A percentile compares a stretch with the other conserved stretches of the same genome.
phyloP scores from a whole-genome alignment of 2,329 filamentous ascomycete species.

The Rutstroemia sp. region DNA sequence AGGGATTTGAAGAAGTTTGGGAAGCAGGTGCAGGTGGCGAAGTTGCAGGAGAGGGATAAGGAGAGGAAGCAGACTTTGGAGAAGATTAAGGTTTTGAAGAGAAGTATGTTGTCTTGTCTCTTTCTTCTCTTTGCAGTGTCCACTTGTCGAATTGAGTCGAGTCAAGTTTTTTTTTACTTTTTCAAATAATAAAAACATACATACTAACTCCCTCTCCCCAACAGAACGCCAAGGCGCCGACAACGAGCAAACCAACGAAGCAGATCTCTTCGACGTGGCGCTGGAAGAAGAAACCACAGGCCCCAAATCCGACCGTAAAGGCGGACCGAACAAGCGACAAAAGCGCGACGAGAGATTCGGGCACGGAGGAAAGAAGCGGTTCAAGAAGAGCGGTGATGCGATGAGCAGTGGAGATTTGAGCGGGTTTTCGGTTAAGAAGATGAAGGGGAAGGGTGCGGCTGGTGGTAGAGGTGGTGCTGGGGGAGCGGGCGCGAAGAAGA shows the following conservation, averaged over 20 bases:
- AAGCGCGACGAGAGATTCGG: constrained; percentile 96
- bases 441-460: constrained; percentile 51
- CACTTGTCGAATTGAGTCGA: too few relatives aligned
- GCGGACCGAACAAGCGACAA: constrained; percentile 63
- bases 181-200: not conserved
- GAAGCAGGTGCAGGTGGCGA: constrained; percentile 95
- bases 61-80: constrained; percentile 88
- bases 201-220: not conserved
- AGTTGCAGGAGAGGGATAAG: constrained; percentile 89
- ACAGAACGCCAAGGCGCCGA: constrained; percentile 75
- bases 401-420: constrained; percentile 72
- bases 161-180: constrained; percentile 15
- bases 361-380: constrained; percentile 91
- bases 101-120: constrained; percentile 59
- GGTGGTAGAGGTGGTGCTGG: constrained; percentile 35
- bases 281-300: constrained; percentile 48
- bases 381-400: constrained; percentile 86
- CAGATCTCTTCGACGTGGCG: constrained; percentile 85
- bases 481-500: constrained; percentile 27
- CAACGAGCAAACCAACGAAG: constrained; percentile 56
- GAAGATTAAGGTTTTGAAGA: constrained; percentile 90
- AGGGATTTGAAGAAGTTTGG: constrained; percentile 98
- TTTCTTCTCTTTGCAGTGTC: not conserved
- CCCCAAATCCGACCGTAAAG: constrained; percentile 13
- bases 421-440: constrained; percentile 74